Percentiles rank a stretch among this genome's conserved stretches.
Evolutionary conservation across 2,329 filamentous ascomycete genomes (phyloP).

Genomic region (Talaromyces sp.): DNA sequence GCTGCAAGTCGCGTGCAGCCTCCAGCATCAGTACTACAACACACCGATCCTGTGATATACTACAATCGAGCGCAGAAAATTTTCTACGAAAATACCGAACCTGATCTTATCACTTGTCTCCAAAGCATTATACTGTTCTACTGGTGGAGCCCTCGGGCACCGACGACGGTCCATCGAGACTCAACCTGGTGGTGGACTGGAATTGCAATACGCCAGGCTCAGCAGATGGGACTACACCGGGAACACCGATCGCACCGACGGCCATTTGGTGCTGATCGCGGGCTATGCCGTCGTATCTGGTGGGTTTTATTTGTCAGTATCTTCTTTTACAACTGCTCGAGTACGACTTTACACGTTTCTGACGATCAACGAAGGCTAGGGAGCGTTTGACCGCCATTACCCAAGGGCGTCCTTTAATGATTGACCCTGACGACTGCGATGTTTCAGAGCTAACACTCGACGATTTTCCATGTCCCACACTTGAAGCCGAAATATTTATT

Average conservation of each 20-base stretch:
- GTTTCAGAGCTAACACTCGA: constrained; percentile 31
- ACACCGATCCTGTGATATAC: constrained; percentile 33
- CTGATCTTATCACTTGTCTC: constrained; percentile 29
- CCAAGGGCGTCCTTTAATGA: constrained; percentile 40
- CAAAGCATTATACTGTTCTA: constrained; percentile 38
- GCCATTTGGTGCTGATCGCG: constrained; percentile 16
- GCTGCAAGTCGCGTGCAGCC: constrained; percentile 39
- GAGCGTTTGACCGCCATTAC: constrained; percentile 38
- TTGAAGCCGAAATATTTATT: constrained; percentile 36
- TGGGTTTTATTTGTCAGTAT: constrained; percentile 32
- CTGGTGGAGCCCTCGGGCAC: constrained; percentile 39
- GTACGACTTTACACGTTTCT: not conserved
- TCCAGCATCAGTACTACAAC: constrained; percentile 28
- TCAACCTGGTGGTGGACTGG: constrained; percentile 44
- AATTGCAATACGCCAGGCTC: constrained; percentile 38
- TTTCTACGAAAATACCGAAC: constrained; percentile 38
- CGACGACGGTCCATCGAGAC: constrained; percentile 34
- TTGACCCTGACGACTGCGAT: constrained; percentile 38
- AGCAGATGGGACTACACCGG: constrained; percentile 41
- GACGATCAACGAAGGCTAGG: constrained; percentile 17
- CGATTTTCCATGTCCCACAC: constrained; percentile 32
- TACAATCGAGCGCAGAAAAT: constrained; percentile 36
- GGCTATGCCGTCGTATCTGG: constrained; percentile 36
- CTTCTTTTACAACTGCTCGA: not conserved
- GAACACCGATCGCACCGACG: constrained; percentile 24